Conservation (phyloP, 805 yeast species). For the Candida anglica region DNA sequence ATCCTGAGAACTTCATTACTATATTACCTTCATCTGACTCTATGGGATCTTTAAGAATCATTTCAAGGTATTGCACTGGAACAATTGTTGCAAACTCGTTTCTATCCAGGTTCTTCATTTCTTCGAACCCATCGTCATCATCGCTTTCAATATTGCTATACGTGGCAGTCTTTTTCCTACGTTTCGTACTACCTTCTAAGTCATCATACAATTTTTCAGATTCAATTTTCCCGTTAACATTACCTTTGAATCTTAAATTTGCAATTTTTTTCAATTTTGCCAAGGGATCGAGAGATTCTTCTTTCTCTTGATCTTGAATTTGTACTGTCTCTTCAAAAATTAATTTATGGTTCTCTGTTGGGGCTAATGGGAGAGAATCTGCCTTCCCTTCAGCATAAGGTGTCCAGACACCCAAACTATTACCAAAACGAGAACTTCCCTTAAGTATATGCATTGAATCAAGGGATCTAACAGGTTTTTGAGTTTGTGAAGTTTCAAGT, state of each 20-base stretch:
- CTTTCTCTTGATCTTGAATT: conserved; percentile 5
- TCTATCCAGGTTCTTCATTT: conserved; percentile 8
- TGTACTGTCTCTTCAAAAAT: conserved; percentile 12
- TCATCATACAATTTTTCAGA: conserved; percentile 39
- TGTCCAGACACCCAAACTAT: conserved; percentile 68
- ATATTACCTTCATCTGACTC: conserved; percentile 12
- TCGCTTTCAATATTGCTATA: conserved; percentile 9
- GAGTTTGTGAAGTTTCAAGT: conserved; percentile 34
- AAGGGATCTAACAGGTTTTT: conserved; percentile 39
- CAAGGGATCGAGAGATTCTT: conserved; percentile 3
- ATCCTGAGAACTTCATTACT: conserved; percentile 49
- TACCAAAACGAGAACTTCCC: conserved; percentile 60
- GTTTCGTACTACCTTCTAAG: conserved; percentile 8
- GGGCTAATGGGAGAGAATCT: conserved; percentile 61
- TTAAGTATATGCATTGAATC: conserved; percentile 54
- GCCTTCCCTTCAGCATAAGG: conserved; percentile 66
- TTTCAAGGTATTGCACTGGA: conserved; percentile 54
- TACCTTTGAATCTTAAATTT: conserved; percentile 60
- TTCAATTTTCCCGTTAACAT: conserved; percentile 28
- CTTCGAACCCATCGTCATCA: conserved; percentile 5
- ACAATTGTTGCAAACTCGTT: conserved; percentile 49
- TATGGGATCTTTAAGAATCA: conserved; percentile 29
- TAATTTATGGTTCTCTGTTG: conserved; percentile 37
- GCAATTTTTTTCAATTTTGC: conserved; percentile 39
- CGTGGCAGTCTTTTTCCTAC: conserved; percentile 2